phyloP scores from a whole-genome alignment of 2,329 filamentous ascomycete species.

The Monosporascus sp. region DNA sequence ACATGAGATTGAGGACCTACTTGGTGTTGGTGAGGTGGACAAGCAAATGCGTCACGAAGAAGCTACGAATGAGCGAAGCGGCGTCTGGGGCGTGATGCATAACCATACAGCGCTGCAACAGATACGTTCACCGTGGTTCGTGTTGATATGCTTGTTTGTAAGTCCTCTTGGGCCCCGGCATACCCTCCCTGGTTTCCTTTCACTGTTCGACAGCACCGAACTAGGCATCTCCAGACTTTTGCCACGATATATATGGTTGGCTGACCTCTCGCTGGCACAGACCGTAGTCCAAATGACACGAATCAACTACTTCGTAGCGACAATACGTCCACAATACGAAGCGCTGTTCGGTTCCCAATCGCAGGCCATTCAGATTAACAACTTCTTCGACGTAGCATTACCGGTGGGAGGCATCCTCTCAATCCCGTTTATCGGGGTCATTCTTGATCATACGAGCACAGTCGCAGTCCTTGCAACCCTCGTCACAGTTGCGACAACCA shows the following conservation, averaged over 20 bases:
- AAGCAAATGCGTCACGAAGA: conserved; percentile 63
- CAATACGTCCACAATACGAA: conserved; percentile 75
- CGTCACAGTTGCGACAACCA: conserved; percentile 64
- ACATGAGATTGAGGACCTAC: conserved; percentile 65
- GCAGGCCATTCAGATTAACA: conserved; percentile 65
- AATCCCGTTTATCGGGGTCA: conserved; percentile 76
- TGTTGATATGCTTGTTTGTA: conserved; percentile 69
- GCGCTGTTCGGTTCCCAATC: conserved; percentile 60
- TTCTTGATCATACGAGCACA: conserved; percentile 74
- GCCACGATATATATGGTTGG: neutral
- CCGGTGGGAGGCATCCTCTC: conserved; percentile 79
- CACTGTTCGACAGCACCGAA: too few species aligned
- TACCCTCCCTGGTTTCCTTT: neutral
- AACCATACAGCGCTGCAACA: conserved; percentile 65
- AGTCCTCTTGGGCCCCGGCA: neutral
- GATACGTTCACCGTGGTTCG: conserved; percentile 76
- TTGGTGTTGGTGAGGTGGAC: conserved; percentile 58
- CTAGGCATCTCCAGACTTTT: too few species aligned
- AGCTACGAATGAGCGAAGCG: conserved; percentile 62
- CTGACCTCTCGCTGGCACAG: conserved; percentile 2
- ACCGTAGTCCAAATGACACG: conserved; percentile 72
- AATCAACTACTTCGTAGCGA: conserved; percentile 92
- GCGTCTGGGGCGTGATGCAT: conserved; percentile 85
- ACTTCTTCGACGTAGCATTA: conserved; percentile 80
- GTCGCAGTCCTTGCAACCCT: conserved; percentile 64